phyloP scores from a whole-genome alignment of 2,329 filamentous ascomycete genomes.

The Hymenoscyphus fructigenus region DNA sequence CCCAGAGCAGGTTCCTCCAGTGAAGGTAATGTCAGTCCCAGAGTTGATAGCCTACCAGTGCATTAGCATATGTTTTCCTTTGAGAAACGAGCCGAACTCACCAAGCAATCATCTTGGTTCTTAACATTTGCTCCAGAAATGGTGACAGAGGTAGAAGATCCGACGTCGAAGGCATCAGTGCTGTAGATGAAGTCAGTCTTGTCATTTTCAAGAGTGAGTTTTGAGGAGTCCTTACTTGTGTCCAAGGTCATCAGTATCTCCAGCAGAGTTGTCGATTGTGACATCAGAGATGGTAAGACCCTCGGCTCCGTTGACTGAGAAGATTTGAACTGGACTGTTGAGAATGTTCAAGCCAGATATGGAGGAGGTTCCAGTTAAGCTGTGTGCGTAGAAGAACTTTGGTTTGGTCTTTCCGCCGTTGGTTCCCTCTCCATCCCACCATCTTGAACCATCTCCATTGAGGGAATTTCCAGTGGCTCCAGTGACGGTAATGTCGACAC shows the following conservation, averaged over 20 bases:
- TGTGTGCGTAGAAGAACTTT: constrained; percentile 60
- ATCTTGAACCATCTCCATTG: constrained; percentile 42
- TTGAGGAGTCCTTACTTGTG: constrained; percentile 39
- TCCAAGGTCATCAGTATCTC: constrained; percentile 43
- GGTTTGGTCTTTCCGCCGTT: constrained; percentile 63
- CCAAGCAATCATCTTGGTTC: constrained; percentile 58
- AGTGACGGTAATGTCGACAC: constrained; percentile 26
- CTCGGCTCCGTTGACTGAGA: constrained; percentile 45
- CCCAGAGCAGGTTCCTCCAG: constrained; percentile 23
- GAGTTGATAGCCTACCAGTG: constrained; percentile 49
- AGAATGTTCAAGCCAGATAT: constrained; percentile 52
- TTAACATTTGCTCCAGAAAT: constrained; percentile 51
- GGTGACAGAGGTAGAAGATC: constrained; percentile 44
- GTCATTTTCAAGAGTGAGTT: too few relatives aligned
- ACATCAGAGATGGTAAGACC: constrained; percentile 49
- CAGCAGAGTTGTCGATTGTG: constrained; percentile 57
- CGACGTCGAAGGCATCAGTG: constrained; percentile 54
- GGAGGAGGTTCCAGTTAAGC: constrained; percentile 47
- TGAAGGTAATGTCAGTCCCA: constrained; percentile 39
- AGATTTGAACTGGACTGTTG: constrained; percentile 55
- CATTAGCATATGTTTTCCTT: not conserved
- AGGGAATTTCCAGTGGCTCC: constrained; percentile 42
- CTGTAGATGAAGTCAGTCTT: too few relatives aligned
- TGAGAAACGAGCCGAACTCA: not conserved
- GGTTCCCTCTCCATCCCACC: constrained; percentile 61